These are phyloP conservation scores for Akanthomyces dipterigenus DNA, from an alignment of 2,329 filamentous ascomycete genomes.

Conservation along the genomic window DNA sequence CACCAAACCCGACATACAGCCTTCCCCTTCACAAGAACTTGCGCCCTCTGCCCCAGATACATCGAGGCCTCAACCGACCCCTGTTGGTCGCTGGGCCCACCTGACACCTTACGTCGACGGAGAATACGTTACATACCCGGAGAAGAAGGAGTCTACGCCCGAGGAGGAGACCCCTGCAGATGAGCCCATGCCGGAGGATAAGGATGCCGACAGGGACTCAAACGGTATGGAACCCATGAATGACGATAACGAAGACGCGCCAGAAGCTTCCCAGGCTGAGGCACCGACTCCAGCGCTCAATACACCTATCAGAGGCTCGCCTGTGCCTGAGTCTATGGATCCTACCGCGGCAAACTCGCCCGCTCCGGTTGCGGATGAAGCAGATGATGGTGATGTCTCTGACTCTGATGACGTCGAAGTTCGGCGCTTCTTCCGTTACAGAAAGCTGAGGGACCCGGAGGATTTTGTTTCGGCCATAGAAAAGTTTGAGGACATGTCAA, in stretches of 20 bases:
- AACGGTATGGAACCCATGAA: slow-evolving; percentile 22
- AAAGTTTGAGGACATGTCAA: slow-evolving; percentile 42
- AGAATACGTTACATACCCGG: slow-evolving; percentile 33
- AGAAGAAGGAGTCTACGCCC: slow-evolving; percentile 26
- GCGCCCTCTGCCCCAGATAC: slow-evolving; percentile 8
- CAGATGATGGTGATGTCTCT: slow-evolving; percentile 29
- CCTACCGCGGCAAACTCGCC: slow-evolving; percentile 32
- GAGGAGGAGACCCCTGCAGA: slow-evolving; percentile 25
- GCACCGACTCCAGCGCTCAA: slow-evolving; percentile 31
- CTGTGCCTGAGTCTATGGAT: slow-evolving; percentile 31
- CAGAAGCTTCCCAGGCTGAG: slow-evolving; percentile 24
- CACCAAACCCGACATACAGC: background rate
- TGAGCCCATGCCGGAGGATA: slow-evolving; percentile 25
- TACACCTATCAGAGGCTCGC: slow-evolving; percentile 33
- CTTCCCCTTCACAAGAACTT: background rate
- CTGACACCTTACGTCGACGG: slow-evolving; percentile 35
- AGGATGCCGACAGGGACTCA: slow-evolving; percentile 11
- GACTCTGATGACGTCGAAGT: slow-evolving; percentile 28
- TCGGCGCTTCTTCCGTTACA: slow-evolving; percentile 35
- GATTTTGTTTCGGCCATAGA: slow-evolving; percentile 43
- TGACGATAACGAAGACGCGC: slow-evolving; percentile 10
- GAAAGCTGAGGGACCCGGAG: slow-evolving; percentile 43
- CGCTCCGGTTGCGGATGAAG: slow-evolving; percentile 29
- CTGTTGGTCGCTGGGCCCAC: slow-evolving; percentile 29
- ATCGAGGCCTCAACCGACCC: slow-evolving; percentile 24